Base-by-base conservation (phyloP, 495 filamentous ascomycete genomes). In the Trichoderma gamsii region DNA sequence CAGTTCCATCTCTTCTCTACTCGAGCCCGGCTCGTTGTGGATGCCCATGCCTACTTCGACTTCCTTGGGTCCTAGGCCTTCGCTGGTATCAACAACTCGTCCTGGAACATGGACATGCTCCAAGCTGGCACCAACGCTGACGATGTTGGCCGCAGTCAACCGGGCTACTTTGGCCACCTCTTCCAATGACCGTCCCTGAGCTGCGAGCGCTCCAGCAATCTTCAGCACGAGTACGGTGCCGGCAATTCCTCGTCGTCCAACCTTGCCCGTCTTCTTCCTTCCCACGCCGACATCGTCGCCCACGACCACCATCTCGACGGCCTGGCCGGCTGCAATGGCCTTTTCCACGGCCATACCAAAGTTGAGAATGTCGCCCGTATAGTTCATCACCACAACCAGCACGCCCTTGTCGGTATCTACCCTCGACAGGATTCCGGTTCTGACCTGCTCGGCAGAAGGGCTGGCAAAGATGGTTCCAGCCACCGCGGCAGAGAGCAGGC, bases 21-120 rank as follows among this genome's bases (percentile, higher is more conserved):
- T 90, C 16, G 87, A 93, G 1, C 95, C 95, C 0, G 91, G 86
- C 78, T 99, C 95, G 74, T 99, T 99, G 77, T 99, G 95, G 76
- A 98, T 97, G 13, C 95, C 95, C 95, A 98, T 99, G 21, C 95
- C 95, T 71, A 99, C 83, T 80, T 99, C 95, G 25, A 96, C 88
- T 80, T 98, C 90, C 52, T 87, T 88, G 0, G 81, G 74, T 41
- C 79, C 81, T 68, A 96, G 78, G 56, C 87, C 89, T 15, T 79
- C 79, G 13, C 69, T 70, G 13, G 78, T 75, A 1, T 71, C 75
- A 25, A 73, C 72, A 2, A 76, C 83, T 72, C 92, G 84, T 15
- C 95, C 95, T 0, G 95, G 95, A 0, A 99, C 90, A 75, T 99
- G 95, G 38, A 98, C 95, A 76, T 96, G 93, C 64, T 89, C 88